Base-by-base conservation (phyloP, 192 early-diverging fungal genomes). In the Oehlia diaphana region DNA sequence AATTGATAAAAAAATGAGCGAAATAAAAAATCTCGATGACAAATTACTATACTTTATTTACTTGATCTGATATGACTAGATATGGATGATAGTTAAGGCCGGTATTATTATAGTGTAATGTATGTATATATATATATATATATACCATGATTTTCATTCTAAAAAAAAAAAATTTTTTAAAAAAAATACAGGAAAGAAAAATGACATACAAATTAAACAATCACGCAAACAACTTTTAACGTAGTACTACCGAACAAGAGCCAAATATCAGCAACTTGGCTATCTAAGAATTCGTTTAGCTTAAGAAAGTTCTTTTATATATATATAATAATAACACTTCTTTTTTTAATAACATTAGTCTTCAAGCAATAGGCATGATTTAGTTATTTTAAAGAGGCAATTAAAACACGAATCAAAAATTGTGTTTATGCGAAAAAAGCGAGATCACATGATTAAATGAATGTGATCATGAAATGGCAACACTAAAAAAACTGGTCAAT, bases 11-110 rank as follows among this genome's bases (percentile, higher is more conserved):
- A 58, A 69, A 42, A 37, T 19, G 2, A 68, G 7, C 26, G 33
- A 69, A 69, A 37, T 21, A n/a, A 69, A 26, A 69, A 69, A 69
- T 69, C 67, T 69, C 66, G 66, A 68, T 68, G 66, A 69, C 67
- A 21, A 69, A 69, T 42, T 26, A 69, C 13, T 65, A 31, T 65
- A 31, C 23, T 31, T 28, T 31, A 66, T 13, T 31, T 12, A 14
- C 19, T 37, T 69, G 67, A 69, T 69, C 67, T 69, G 67, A 37
- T 69, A 69, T 39, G 67, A 69, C 35, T 3, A 39, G 67, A 69
- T 39, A 14, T 65, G 63, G 13, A 28, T 35, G 28, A 37, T 37
- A 21, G 33, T 19, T 33, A 16, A 33, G 37, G 37, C 37, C 37
- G 6, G 65, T 31, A 31, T 31, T 35, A 19, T 58, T 19, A 58